Conservation (phyloP, 2,329 filamentous ascomycete species). For the Stagonosporopsis cucurbitacearum region DNA sequence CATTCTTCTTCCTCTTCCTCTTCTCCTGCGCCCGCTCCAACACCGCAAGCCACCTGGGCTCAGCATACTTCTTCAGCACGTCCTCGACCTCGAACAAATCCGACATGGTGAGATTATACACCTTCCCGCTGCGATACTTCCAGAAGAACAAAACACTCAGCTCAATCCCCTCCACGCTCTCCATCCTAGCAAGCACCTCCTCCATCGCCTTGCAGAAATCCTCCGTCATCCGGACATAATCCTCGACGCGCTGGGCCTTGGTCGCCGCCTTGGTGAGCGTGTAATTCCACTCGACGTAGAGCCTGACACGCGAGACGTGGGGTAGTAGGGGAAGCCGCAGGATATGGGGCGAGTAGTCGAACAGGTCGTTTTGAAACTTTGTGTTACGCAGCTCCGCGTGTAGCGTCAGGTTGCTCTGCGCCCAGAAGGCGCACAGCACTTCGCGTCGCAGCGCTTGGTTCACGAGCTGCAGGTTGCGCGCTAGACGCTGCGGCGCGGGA, state of each 20-base stretch:
- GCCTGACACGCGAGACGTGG: conserved; percentile 38
- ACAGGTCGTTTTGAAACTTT: conserved; percentile 37
- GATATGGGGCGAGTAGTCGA: conserved; percentile 46
- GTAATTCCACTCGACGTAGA: conserved; percentile 49
- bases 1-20: no score
- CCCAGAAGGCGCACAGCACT: conserved; percentile 37
- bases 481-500: conserved; percentile 25
- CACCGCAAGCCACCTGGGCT: conserved; percentile 40
- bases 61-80: conserved; percentile 42
- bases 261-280: conserved; percentile 31
- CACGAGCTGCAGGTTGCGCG: conserved; percentile 36
- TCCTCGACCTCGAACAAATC: conserved; percentile 47
- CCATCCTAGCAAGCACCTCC: conserved; percentile 32
- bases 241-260: conserved; percentile 25
- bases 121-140: conserved; percentile 42
- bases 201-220: conserved; percentile 43
- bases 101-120: conserved; percentile 44
- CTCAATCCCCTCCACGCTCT: conserved; percentile 40
- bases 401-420: conserved; percentile 38
- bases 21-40: conserved; percentile 10
- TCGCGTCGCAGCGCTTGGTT: conserved; percentile 43
- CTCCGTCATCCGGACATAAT: conserved; percentile 42
- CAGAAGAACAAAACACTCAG: conserved; percentile 46
- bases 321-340: conserved; percentile 38
- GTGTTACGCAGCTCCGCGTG: conserved; percentile 45